Evolutionary conservation across 2,329 filamentous ascomycete species (phyloP).

Genomic region (Beauveria asiatica): DNA sequence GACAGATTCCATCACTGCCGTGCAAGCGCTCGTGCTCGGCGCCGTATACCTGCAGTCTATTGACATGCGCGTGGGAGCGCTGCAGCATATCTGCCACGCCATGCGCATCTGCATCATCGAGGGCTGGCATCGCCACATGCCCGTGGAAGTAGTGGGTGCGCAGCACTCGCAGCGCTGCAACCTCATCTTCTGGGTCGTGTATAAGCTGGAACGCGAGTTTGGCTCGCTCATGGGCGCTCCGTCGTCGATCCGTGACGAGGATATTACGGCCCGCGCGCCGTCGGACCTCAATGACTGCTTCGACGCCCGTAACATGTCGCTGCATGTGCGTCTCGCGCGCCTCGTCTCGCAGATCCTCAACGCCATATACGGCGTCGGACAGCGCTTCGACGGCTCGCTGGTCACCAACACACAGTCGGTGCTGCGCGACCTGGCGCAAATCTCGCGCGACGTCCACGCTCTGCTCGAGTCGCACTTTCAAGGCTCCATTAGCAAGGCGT

Average conservation of each 20-base stretch:
- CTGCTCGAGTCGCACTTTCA: conserved; percentile 21
- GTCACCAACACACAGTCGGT: conserved; percentile 22
- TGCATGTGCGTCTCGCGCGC: conserved; percentile 20
- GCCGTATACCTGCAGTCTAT: conserved; percentile 27
- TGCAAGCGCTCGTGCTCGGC: conserved; percentile 24
- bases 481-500: conserved; percentile 22
- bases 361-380: conserved; percentile 18
- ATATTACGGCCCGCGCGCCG: conserved; percentile 22
- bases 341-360: conserved; percentile 15
- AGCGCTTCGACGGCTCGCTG: conserved; percentile 21
- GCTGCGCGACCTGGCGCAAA: conserved; percentile 18
- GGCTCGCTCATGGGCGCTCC: conserved; percentile 21
- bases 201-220: conserved; percentile 22
- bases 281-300: conserved; percentile 21
- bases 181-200: conserved; percentile 23
- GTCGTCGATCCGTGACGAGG: conserved; percentile 21
- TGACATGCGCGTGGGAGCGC: conserved; percentile 26
- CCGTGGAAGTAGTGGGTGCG: conserved; percentile 15
- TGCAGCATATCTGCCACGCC: conserved; percentile 27
- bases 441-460: conserved; percentile 19
- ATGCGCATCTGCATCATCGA: conserved; percentile 25
- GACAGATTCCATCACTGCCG: conserved; percentile 21
- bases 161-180: conserved; percentile 21
- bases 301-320: conserved; percentile 17
- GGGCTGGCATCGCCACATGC: conserved; percentile 21